A percentile compares a stretch with the other conserved stretches of the same genome.
These are phyloP conservation scores for Rhodotorula paludigena DNA, from an alignment of 768 basidiomycete species.

Conservation along the genomic window DNA sequence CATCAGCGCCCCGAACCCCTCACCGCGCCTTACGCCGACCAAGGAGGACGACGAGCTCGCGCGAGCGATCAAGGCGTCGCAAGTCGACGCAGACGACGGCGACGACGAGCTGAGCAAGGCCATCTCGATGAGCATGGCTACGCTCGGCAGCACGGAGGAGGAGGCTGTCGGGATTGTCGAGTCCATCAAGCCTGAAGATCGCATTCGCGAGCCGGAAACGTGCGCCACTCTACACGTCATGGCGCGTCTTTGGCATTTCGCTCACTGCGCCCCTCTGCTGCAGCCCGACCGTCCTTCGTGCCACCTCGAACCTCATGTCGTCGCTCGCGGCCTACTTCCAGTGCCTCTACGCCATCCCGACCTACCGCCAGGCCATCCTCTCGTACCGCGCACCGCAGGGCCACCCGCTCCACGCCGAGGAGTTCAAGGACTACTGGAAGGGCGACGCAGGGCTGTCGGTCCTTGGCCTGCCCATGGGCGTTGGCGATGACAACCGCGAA, in stretches of 20 bases:
- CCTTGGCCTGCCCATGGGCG: background rate
- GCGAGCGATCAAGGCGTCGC: constrained; percentile 6
- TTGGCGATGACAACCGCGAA: constrained; percentile 5
- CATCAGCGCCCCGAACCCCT: background rate
- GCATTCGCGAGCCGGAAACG: constrained; percentile 1
- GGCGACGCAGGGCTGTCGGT: background rate
- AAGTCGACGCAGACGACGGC: background rate
- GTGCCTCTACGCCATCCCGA: constrained; percentile 22
- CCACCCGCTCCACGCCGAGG: background rate
- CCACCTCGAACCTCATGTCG: constrained; percentile 13
- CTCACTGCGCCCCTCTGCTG: too few species aligned
- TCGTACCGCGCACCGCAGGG: background rate
- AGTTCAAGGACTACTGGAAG: constrained; percentile 11
- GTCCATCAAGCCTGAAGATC: constrained; percentile 6
- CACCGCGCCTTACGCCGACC: background rate
- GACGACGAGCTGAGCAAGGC: constrained; percentile 32
- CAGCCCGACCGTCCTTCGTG: constrained; percentile 20
- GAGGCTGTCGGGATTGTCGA: background rate
- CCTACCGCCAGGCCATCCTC: constrained; percentile 25
- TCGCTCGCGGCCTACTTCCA: constrained; percentile 18
- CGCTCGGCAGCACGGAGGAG: constrained; percentile 9
- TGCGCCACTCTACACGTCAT: background rate
- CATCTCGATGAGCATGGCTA: constrained; percentile 23
- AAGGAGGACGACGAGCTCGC: constrained; percentile 13
- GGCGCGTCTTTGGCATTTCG: too few species aligned